phyloP scores from a whole-genome alignment of 2,329 filamentous ascomycete species.

The Neophaeococcomyces mojaviensis region DNA sequence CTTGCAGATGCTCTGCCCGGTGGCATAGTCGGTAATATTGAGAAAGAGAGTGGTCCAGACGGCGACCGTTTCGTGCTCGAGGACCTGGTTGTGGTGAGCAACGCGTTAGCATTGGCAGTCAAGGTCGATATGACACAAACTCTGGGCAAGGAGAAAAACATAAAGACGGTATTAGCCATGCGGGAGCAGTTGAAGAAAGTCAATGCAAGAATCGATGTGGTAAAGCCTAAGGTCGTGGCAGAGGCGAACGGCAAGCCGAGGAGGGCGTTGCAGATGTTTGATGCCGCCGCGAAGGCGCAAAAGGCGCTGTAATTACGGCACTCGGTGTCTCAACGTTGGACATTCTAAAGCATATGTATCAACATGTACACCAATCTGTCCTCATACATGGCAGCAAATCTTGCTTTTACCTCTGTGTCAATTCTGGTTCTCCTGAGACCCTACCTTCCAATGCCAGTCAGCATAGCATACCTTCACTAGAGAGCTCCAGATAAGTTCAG shows the following conservation, averaged over 20 bases:
- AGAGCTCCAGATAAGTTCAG: no score
- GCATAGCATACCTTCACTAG: no score
- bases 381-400: no score
- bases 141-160: slow-evolving; percentile 2
- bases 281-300: no score
- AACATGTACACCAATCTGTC: no score
- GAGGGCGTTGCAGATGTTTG: not conserved
- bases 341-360: no score
- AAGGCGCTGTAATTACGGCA: no score
- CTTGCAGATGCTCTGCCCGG: slow-evolving; percentile 16
- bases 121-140: slow-evolving; percentile 3
- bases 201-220: not conserved
- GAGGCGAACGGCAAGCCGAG: not conserved
- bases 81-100: not conserved
- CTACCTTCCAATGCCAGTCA: no score
- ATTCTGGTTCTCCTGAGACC: no score
- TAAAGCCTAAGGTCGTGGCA: not conserved
- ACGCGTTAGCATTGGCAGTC: not conserved
- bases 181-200: not conserved
- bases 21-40: not conserved
- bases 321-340: no score
- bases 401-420: no score
- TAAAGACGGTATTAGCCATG: not conserved
- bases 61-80: not conserved
- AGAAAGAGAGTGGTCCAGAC: not conserved